These are phyloP conservation scores for Lodderomyces elongisporus DNA, from an alignment of 1,139 yeast species.

Conservation along the genomic window DNA sequence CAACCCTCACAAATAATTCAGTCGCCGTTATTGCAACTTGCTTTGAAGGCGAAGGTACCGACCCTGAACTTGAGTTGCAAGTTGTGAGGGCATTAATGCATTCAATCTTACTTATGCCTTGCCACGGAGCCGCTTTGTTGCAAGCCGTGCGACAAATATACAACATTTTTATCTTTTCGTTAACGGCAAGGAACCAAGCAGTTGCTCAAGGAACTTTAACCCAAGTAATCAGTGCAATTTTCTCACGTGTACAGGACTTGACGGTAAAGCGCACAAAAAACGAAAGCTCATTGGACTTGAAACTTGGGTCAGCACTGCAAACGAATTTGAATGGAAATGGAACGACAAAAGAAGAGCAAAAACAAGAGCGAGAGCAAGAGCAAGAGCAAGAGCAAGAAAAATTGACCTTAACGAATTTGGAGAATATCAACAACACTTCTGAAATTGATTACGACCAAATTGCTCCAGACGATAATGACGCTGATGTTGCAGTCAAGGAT, in stretches of 20 bases:
- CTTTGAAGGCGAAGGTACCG: slow-evolving; percentile 89
- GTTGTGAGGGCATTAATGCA: slow-evolving; percentile 88
- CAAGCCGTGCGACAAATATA: slow-evolving; percentile 92
- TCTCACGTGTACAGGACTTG: slow-evolving; percentile 59
- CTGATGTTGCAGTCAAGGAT: slow-evolving; percentile 75
- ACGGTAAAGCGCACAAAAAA: slow-evolving; percentile 16
- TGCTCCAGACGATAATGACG: slow-evolving; percentile 51
- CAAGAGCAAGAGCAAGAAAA: slow-evolving; percentile 18
- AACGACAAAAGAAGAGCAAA: neutral
- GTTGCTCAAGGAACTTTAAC: slow-evolving; percentile 94
- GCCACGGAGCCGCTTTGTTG: slow-evolving; percentile 85
- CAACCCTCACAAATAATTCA: slow-evolving; percentile 73
- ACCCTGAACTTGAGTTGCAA: slow-evolving; percentile 82
- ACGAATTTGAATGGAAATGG: too few species aligned
- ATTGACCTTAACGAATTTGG: slow-evolving; percentile 57
- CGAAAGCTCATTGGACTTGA: slow-evolving; percentile 8
- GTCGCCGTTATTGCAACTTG: slow-evolving; percentile 81
- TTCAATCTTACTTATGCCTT: slow-evolving; percentile 76
- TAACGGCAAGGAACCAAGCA: slow-evolving; percentile 79
- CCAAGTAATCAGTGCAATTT: slow-evolving; percentile 82
- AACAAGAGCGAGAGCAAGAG: neutral
- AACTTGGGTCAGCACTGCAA: too few species aligned
- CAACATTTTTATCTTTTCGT: slow-evolving; percentile 82
- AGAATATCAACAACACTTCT: slow-evolving; percentile 50
- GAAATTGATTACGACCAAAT: slow-evolving; percentile 47